Conservation (phyloP, 768 basidiomycete genomes). For the Paxillus ammoniavirescens region DNA sequence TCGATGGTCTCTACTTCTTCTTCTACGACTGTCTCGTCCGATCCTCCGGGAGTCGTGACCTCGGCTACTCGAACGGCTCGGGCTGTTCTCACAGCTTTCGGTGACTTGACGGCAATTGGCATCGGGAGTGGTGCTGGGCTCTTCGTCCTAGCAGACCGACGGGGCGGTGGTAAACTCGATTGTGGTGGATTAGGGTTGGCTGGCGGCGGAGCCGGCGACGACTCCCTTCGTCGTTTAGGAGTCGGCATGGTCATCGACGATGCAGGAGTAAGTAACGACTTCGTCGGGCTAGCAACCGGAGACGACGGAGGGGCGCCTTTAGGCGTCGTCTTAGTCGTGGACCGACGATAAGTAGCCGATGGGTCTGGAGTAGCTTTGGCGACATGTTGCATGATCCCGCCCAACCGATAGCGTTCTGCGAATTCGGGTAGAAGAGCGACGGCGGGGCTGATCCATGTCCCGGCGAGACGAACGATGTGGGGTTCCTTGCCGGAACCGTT, state of each 20-base stretch:
- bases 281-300: slow-evolving; percentile 19
- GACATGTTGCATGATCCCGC: slow-evolving; percentile 59
- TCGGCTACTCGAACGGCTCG: slow-evolving; percentile 26
- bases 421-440: slow-evolving; percentile 57
- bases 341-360: slow-evolving; percentile 72
- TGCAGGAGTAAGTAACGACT: slow-evolving; percentile 33
- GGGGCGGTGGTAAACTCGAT: slow-evolving; percentile 37
- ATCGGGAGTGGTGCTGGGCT: slow-evolving; percentile 35
- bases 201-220: slow-evolving; percentile 39
- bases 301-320: slow-evolving; percentile 29
- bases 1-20: slow-evolving; percentile 60
- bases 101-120: slow-evolving; percentile 35
- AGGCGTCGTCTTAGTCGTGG: slow-evolving; percentile 37
- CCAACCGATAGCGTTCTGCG: slow-evolving; percentile 65
- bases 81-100: slow-evolving; percentile 22
- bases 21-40: slow-evolving; percentile 65
- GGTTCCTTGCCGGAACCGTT: slow-evolving; percentile 68
- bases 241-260: slow-evolving; percentile 41
- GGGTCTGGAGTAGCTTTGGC: slow-evolving; percentile 78
- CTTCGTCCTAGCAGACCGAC: slow-evolving; percentile 43
- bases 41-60: slow-evolving; percentile 48
- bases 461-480: slow-evolving; percentile 73
- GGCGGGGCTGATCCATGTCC: slow-evolving; percentile 76
- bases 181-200: slow-evolving; percentile 16
- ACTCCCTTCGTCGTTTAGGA: slow-evolving; percentile 67